These are phyloP conservation scores for Apiospora malaysiana DNA, from an alignment of 2,329 filamentous ascomycete genomes.

Conservation along the genomic window DNA sequence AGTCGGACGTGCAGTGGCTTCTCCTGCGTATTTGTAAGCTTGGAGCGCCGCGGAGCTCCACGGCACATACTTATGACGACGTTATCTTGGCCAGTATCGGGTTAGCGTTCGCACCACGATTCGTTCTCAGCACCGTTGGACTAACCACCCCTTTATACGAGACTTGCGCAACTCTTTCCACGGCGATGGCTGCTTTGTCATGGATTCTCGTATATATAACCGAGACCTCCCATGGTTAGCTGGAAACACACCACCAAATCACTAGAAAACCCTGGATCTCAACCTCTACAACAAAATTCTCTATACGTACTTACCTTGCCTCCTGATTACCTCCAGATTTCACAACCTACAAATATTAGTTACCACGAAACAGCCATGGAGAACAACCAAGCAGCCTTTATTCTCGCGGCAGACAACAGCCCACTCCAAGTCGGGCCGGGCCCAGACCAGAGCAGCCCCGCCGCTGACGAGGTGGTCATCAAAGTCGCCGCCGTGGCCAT, in stretches of 20 bases:
- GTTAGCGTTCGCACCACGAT: neutral
- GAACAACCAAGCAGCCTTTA: conserved; percentile 23
- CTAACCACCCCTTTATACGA: neutral
- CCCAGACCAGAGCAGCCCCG: conserved; percentile 23
- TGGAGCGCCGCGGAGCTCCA: neutral
- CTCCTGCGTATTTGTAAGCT: neutral
- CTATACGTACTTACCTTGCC: no score
- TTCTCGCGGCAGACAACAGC: conserved; percentile 5
- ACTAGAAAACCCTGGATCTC: no score
- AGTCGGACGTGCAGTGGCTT: no score
- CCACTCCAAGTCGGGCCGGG: conserved; percentile 24
- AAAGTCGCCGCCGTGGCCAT: conserved; percentile 24
- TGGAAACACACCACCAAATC: no score
- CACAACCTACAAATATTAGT: no score
- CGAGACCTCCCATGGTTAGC: neutral
- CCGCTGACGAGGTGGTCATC: conserved; percentile 23
- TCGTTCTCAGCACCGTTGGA: neutral
- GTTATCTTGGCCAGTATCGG: neutral
- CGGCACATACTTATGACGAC: neutral
- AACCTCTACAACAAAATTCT: no score
- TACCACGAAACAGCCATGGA: no score
- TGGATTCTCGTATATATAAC: no score
- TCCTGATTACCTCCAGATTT: no score
- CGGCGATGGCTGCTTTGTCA: neutral
- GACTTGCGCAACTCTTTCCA: neutral